Percentiles rank a stretch among this genome's conserved stretches.
These are phyloP conservation scores for Yarrowia yakushimensis DNA, from an alignment of 805 yeast species.

Conservation along the genomic window DNA sequence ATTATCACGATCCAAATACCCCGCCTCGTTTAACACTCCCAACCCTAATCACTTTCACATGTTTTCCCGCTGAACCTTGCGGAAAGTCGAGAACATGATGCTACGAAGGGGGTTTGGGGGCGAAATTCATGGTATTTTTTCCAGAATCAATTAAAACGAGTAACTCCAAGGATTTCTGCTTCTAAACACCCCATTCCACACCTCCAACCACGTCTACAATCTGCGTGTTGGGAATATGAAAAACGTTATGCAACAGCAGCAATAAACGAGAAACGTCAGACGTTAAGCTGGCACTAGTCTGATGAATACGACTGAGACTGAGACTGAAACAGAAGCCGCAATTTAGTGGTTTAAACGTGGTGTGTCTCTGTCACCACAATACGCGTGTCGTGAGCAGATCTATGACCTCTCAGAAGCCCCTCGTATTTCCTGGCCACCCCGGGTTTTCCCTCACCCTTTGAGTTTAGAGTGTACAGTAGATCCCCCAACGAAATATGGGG, in stretches of 20 bases:
- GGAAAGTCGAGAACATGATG: background rate
- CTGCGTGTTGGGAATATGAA: too few relatives aligned
- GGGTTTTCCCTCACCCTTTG: background rate
- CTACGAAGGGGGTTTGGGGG: background rate
- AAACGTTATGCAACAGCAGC: background rate
- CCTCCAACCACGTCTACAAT: background rate
- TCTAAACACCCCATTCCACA: too few relatives aligned
- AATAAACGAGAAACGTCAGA: background rate
- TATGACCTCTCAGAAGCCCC: too few relatives aligned
- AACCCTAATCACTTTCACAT: conserved; percentile 2
- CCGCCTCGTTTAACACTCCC: background rate
- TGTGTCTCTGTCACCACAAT: too few relatives aligned
- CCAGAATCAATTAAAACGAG: too few relatives aligned
- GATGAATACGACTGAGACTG: background rate
- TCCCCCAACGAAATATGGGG: conserved; percentile 9
- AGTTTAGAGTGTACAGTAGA: background rate
- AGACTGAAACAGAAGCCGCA: background rate
- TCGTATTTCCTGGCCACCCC: background rate
- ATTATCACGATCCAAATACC: background rate
- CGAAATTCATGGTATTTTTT: too few relatives aligned
- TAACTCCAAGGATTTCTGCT: background rate
- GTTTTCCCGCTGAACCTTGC: background rate
- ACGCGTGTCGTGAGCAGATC: background rate
- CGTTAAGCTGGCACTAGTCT: background rate
- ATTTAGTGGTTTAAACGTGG: background rate